Conservation (phyloP, 768 basidiomycete species). For the Lactifluus pinguis region DNA sequence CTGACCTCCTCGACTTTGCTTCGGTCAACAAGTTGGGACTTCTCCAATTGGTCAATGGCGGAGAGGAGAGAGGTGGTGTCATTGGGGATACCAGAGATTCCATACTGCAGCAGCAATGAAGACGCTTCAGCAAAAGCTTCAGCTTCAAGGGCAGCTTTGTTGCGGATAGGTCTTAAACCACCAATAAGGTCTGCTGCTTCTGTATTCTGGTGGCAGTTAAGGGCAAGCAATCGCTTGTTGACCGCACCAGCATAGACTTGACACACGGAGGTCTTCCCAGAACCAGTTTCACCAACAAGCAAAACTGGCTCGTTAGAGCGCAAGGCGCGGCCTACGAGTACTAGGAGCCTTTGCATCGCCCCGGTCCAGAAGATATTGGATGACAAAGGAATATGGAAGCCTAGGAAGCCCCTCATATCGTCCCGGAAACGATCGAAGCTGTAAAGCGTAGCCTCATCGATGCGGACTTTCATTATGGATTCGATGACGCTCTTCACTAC, state of each 20-base stretch:
- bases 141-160: conserved; percentile 48
- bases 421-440: conserved; percentile 34
- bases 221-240: conserved; percentile 49
- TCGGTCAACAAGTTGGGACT: conserved; percentile 8
- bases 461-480: conserved; percentile 73
- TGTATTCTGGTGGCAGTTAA: conserved; percentile 97
- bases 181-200: conserved; percentile 97
- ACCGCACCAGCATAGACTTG: conserved; percentile 73
- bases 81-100: conserved; percentile 25
- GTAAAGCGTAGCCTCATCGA: conserved; percentile 70
- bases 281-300: conserved; percentile 94
- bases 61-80: conserved; percentile 24
- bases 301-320: conserved; percentile 90
- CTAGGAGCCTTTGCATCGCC: conserved; percentile 86
- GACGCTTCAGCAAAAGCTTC: conserved; percentile 39
- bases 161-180: conserved; percentile 81
- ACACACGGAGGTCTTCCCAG: conserved; percentile 95
- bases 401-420: conserved; percentile 42
- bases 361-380: conserved; percentile 78
- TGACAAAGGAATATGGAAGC: conserved; percentile 40
- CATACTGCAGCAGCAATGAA: conserved; percentile 34
- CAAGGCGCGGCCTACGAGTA: conserved; percentile 75
- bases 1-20: conserved; percentile 33
- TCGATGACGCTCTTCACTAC: conserved; percentile 93
- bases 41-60: conserved; percentile 21